Evolutionary conservation across 495 filamentous ascomycete genomes (phyloP), one percentile per base, ranked within the genome.

Genomic region (Annulohypoxylon nitens): DNA sequence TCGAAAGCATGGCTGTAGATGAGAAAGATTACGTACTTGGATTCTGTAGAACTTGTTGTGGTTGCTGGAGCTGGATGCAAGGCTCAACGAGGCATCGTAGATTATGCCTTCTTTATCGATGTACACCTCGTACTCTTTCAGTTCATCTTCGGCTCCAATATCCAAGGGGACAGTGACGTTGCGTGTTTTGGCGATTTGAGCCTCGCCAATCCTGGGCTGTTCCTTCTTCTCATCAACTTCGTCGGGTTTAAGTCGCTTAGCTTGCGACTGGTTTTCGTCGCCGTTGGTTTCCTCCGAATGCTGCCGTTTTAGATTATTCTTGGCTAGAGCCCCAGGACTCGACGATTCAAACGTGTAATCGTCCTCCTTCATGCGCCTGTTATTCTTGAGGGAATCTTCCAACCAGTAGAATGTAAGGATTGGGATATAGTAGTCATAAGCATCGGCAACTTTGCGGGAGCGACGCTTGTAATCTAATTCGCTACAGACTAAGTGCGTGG

Each of bases 11-110:
- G 30, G 30, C 37, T 58, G 14, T 39, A 2, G 12, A 58, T 30
- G 43, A 47, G n/a, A 47, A 47, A 47, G 43, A 43, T 23, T 1
- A 25, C 78, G 67, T 70, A 82, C 80, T 75, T 92, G 89, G 23
- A 93, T 74, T 26, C 87, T 85, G 70, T 92, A 93, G 76, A 94
- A 93, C 59, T 94, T 94, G 79, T 93, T 93, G 59, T 93, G 93
- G 78, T 93, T 93, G 67, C 89, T 89, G 65, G 92, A 92, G 14
- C 80, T 76, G 6, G 82, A 77, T 1, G 91, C 80, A 57, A 90
- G 86, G 5, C 89, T 91, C 47, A 92, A 80, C 6, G 86, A 84
- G 9, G 86, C 90, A 74, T 91, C 89, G 25, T 83, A 94, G 30
- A 95, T 92, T 33, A 90, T 78, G 1, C 88, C 88, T 1, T 83